A percentile compares a stretch with the other conserved stretches of the same genome.
Conservation (phyloP, 176 grass and related monocot species). For the Lolium perenne region DNA sequence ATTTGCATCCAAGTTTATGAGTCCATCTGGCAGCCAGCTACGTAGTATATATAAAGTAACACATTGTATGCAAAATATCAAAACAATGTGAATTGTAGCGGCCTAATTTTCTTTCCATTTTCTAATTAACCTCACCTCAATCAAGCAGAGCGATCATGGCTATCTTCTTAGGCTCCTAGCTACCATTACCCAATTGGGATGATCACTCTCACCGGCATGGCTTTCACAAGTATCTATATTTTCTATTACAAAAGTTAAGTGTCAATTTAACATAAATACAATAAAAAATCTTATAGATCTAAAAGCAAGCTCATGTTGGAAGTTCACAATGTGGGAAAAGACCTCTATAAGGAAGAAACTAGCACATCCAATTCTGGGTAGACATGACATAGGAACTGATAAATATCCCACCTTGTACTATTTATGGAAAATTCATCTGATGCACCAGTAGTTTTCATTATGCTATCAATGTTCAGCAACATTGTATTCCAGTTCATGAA, state of each 20-base stretch:
- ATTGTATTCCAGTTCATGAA: not conserved
- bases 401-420: not conserved
- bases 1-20: conserved; percentile 22
- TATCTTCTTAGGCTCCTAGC: not conserved
- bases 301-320: not conserved
- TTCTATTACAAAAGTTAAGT: not conserved
- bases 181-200: not conserved
- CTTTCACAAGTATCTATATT: not conserved
- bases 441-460: not conserved
- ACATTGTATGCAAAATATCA: not conserved
- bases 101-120: not conserved
- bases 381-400: not conserved
- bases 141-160: not conserved
- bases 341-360: not conserved
- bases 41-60: not conserved
- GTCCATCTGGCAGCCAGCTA: not conserved
- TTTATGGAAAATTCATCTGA: not conserved
- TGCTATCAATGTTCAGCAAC: not conserved
- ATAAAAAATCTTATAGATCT: not conserved
- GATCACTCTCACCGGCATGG: not conserved
- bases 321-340: not conserved
- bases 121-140: not conserved
- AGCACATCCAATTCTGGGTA: conserved; percentile 8
- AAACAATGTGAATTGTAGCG: not conserved
- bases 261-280: not conserved